Base-by-base conservation (phyloP, 306 rosid genomes). In the Benincasa hispida region DNA sequence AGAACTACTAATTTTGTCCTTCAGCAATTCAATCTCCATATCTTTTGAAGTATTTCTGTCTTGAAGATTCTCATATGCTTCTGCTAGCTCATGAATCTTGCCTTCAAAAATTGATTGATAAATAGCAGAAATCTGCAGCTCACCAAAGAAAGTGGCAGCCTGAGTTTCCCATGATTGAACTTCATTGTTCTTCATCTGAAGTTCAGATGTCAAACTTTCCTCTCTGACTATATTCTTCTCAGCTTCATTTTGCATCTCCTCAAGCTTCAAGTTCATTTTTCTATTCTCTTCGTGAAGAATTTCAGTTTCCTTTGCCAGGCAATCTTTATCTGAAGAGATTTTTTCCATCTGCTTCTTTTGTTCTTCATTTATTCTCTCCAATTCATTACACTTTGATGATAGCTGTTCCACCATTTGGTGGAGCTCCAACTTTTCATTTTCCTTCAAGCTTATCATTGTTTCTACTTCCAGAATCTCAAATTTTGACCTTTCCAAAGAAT, bases 41-140 rank as follows among this genome's bases (percentile, higher is more conserved):
- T 77, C 88, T 65, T 82, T 86, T 56, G 87, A 84, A 75, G 65
- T 41, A 76, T 86, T 85, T 83, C 76, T 35, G 42, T 77, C 75
- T 79, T 88, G 88, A 77, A 93, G 91, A 66, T 63, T 67, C 80
- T 83, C 78, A 55, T 84, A 87, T 24, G 88, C 83, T 80, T 84
- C 86, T 56, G 84, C 77, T 80, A 93, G 86, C 85, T 89, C 98
- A 19, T 3, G 76, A 66, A 83, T 81, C 86, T 91, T 93, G 77
- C 90, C 92, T 87, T 88, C 88, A 79, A 88, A 88, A 78, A 93
- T 58, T 57, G 88, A 81, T 87, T 86, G 89, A 59, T 79, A 76
- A 77, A 89, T 78, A 15, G 82, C 50, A 83, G 89, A 86, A 50
- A 67, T 74, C 79, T 88, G 96, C 79, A 86, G 81, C 69, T 91